phyloP scores from a whole-genome alignment of 2,329 filamentous ascomycete genomes.

The Seiridium unicorne region DNA sequence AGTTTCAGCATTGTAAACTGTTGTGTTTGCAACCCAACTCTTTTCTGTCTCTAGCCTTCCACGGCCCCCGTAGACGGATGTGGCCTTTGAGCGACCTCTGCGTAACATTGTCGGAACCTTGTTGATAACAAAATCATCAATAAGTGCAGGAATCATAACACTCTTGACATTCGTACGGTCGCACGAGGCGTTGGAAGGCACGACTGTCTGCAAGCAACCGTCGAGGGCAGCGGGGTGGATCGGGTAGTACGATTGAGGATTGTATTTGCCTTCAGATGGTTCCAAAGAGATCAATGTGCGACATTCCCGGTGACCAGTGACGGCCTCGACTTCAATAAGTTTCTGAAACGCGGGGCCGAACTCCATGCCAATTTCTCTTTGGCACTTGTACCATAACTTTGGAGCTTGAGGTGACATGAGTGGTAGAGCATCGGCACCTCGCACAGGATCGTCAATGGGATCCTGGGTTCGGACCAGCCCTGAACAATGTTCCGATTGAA shows the following conservation, averaged over 20 bases:
- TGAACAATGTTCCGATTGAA: constrained; percentile 14
- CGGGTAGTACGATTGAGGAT: constrained; percentile 20
- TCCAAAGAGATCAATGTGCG: constrained; percentile 13
- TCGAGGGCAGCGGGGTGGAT: constrained; percentile 22
- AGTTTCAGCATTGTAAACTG: constrained; percentile 14
- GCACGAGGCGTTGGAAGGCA: constrained; percentile 7
- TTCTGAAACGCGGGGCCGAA: constrained; percentile 24
- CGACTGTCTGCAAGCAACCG: constrained; percentile 16
- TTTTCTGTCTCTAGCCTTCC: constrained; percentile 11
- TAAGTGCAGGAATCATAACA: neutral
- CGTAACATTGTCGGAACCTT: neutral
- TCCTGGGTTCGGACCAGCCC: constrained; percentile 19
- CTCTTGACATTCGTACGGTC: constrained; percentile 14
- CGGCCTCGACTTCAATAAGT: constrained; percentile 10
- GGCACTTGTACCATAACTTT: constrained; percentile 27
- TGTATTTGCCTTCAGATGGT: constrained; percentile 12
- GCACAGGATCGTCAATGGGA: neutral
- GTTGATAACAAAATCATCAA: constrained; percentile 16
- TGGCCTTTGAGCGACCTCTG: constrained; percentile 1
- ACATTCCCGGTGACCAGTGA: constrained; percentile 12
- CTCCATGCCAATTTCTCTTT: constrained; percentile 22
- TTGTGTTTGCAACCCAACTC: constrained; percentile 10
- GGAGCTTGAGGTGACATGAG: neutral
- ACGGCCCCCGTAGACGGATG: constrained; percentile 8
- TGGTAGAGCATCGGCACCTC: neutral